Conservation (phyloP, 2,329 filamentous ascomycete species). For the Gremmenia infestans region DNA sequence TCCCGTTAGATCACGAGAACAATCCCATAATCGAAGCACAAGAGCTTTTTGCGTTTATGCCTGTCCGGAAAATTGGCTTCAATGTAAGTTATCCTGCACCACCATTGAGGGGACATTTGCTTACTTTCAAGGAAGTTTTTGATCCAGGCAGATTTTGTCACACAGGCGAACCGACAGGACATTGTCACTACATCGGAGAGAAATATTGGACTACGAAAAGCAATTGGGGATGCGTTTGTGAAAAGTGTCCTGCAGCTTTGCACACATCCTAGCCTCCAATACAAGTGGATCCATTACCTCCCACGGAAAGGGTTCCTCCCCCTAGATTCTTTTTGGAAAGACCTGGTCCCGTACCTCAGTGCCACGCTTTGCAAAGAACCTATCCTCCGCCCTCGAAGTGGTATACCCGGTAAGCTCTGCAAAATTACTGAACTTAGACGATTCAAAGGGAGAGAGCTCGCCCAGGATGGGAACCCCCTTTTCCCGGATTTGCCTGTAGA, state of each 20-base stretch:
- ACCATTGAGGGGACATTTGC: too few species aligned
- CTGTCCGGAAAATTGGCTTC: slow-evolving; percentile 7
- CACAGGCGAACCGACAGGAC: slow-evolving; percentile 40
- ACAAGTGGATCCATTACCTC: slow-evolving; percentile 42
- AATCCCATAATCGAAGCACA: slow-evolving; percentile 6
- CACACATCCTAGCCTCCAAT: slow-evolving; percentile 33
- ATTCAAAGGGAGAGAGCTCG: neutral
- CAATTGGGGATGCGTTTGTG: slow-evolving; percentile 37
- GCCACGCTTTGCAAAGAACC: slow-evolving; percentile 1
- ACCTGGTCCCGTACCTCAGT: slow-evolving; percentile 1
- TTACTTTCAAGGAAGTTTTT: slow-evolving; percentile 34
- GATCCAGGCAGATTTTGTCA: slow-evolving; percentile 47
- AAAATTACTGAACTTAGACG: neutral
- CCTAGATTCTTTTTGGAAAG: slow-evolving; percentile 3
- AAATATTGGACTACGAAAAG: slow-evolving; percentile 34
- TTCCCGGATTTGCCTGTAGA: slow-evolving; percentile 8
- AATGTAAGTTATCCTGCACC: slow-evolving; percentile 25
- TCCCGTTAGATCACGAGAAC: slow-evolving; percentile 2
- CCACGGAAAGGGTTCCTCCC: slow-evolving; percentile 25
- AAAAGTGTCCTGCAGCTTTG: slow-evolving; percentile 37
- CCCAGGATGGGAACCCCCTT: slow-evolving; percentile 5
- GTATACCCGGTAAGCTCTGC: neutral
- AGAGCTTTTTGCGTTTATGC: slow-evolving; percentile 11
- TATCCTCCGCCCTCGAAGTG: neutral
- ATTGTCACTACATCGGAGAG: slow-evolving; percentile 34